Conservation (phyloP, 495 filamentous ascomycete genomes). For the Talaromyces liani region DNA sequence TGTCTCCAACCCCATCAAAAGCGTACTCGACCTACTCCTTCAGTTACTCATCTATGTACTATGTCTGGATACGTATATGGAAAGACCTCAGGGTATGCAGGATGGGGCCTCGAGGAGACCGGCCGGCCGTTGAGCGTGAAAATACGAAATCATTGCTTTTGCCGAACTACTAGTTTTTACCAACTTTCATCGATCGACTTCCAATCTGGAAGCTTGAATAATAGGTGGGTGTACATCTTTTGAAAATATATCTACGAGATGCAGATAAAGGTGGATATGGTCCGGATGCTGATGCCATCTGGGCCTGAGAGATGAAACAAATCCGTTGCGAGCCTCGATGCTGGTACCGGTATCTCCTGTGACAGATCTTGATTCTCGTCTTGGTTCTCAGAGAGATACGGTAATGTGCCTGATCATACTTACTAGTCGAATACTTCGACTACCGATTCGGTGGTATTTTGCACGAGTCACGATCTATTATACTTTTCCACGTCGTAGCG, state of each 20-base stretch:
- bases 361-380: background rate
- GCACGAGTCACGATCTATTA: background rate
- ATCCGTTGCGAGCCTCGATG: background rate
- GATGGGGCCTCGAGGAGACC: too few relatives aligned
- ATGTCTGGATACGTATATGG: background rate
- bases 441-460: background rate
- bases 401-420: background rate
- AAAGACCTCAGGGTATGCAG: background rate
- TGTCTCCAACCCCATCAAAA: background rate
- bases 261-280: too few relatives aligned
- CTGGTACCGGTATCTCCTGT: background rate
- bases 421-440: background rate
- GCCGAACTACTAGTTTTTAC: background rate
- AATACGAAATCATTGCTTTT: background rate
- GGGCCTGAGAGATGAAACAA: background rate
- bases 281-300: too few relatives aligned
- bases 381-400: background rate
- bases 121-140: background rate
- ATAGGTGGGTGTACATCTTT: background rate
- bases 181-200: background rate
- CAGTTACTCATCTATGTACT: background rate
- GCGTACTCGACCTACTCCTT: too few relatives aligned
- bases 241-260: background rate
- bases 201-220: background rate
- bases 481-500: background rate